These are phyloP conservation scores for Candida vaughaniae DNA, from an alignment of 805 yeast genomes.

Conservation along the genomic window DNA sequence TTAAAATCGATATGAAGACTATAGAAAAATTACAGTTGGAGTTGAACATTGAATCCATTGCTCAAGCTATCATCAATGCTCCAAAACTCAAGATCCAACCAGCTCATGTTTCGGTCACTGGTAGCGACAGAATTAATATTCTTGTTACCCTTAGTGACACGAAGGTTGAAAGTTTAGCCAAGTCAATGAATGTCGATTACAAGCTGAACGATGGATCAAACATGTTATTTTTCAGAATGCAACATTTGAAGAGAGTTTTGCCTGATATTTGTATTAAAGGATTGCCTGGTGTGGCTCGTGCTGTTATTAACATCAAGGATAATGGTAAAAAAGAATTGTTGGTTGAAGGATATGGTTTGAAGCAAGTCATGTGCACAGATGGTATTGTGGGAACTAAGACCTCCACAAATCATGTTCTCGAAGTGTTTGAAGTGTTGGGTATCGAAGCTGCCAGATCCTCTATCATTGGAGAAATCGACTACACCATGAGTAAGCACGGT, in stretches of 20 bases:
- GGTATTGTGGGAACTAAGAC: constrained; percentile 91
- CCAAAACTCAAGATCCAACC: constrained; percentile 84
- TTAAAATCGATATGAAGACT: constrained; percentile 78
- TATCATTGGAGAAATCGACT: constrained; percentile 90
- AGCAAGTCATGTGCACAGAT: constrained; percentile 95
- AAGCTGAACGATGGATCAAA: constrained; percentile 33
- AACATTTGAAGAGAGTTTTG: constrained; percentile 78
- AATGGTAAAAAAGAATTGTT: constrained; percentile 84
- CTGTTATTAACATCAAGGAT: constrained; percentile 90
- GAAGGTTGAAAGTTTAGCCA: constrained; percentile 39
- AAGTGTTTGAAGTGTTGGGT: constrained; percentile 85
- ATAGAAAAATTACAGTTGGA: constrained; percentile 90
- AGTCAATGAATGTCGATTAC: constrained; percentile 30
- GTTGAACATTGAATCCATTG: constrained; percentile 81
- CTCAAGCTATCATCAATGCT: constrained; percentile 74
- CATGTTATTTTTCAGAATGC: constrained; percentile 82
- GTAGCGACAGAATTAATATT: constrained; percentile 66
- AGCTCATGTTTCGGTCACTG: constrained; percentile 66
- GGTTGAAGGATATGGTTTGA: constrained; percentile 96
- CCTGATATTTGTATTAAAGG: constrained; percentile 94
- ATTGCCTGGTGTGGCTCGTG: constrained; percentile 85
- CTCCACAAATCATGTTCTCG: constrained; percentile 87
- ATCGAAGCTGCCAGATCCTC: constrained; percentile 97
- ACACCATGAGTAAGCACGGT: constrained; percentile 98
- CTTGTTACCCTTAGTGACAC: constrained; percentile 46